phyloP scores from a whole-genome alignment of 345 rosid species.

The Citrus hindsii region DNA sequence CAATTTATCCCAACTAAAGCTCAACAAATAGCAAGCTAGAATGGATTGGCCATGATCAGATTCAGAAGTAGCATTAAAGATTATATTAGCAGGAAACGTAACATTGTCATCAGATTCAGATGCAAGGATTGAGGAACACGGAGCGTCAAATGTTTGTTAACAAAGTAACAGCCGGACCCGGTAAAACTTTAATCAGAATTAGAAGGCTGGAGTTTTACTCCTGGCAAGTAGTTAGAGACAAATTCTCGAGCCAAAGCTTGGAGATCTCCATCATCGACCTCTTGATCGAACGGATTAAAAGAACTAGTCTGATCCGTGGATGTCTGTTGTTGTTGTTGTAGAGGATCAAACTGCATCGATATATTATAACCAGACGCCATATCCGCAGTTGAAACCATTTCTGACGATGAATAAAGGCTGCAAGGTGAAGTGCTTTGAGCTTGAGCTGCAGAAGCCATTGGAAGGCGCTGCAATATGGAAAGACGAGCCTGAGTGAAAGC shows the following conservation, averaged over 20 bases:
- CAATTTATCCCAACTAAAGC: neutral
- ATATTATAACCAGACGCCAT: slow-evolving; percentile 26
- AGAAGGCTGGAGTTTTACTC: slow-evolving; percentile 31
- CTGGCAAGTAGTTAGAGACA: slow-evolving; percentile 43
- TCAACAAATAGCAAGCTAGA: neutral
- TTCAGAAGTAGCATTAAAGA: neutral
- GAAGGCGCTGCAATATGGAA: slow-evolving; percentile 41
- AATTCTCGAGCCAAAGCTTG: slow-evolving; percentile 48
- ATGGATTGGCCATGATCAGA: neutral
- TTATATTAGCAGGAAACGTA: neutral
- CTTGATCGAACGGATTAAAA: slow-evolving; percentile 19
- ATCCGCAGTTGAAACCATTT: slow-evolving; percentile 17
- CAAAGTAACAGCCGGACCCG: neutral
- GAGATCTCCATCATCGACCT: slow-evolving; percentile 28
- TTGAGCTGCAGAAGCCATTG: slow-evolving; percentile 20
- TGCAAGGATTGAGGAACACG: neutral
- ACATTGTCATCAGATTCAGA: neutral
- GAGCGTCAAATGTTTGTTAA: neutral
- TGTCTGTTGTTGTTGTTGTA: slow-evolving; percentile 11
- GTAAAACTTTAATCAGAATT: slow-evolving; percentile 11
- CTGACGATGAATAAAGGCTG: slow-evolving; percentile 14
- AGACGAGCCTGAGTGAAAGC: slow-evolving; percentile 65
- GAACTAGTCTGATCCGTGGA: slow-evolving; percentile 7
- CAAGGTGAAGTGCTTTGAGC: slow-evolving; percentile 13
- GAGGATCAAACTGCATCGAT: slow-evolving; percentile 24